Percentiles rank a stretch among this genome's conserved stretches.
These are phyloP conservation scores for Rubia balearica DNA, from an alignment of 305 asterid species.

Conservation along the genomic window DNA sequence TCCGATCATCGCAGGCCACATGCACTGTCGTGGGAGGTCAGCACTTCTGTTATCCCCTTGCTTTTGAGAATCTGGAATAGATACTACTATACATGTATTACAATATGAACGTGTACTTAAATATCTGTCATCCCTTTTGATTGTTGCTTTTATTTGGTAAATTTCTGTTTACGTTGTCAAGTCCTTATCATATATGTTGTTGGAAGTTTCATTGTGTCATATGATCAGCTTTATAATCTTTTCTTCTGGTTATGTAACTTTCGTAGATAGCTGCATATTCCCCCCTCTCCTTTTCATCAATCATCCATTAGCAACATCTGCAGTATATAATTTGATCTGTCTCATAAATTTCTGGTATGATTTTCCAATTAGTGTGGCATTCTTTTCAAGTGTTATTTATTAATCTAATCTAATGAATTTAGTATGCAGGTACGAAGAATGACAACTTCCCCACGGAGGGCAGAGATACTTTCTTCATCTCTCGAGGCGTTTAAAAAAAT, in stretches of 20 bases:
- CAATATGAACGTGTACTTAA: not conserved
- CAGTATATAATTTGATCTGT: not conserved
- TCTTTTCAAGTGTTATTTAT: constrained; percentile 16
- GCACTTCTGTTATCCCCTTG: constrained; percentile 26
- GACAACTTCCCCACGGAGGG: constrained; percentile 98
- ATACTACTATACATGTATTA: not conserved
- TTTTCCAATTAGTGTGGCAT: not conserved
- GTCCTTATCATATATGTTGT: not conserved
- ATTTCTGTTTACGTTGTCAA: not conserved
- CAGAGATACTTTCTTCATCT: constrained; percentile 93
- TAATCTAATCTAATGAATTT: constrained; percentile 15
- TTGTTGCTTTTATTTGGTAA: not conserved
- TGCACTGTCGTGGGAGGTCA: constrained; percentile 99
- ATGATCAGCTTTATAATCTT: not conserved
- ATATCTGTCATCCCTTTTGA: not conserved
- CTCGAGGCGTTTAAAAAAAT: constrained; percentile 95
- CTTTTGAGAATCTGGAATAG: constrained; percentile 1
- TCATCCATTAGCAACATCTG: not conserved
- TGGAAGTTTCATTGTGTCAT: constrained; percentile 1
- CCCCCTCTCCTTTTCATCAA: not conserved
- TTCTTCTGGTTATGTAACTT: not conserved
- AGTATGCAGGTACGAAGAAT: constrained; percentile 83
- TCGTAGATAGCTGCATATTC: not conserved
- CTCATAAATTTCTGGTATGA: not conserved
- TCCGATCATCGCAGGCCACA: constrained; percentile 98